A percentile compares a stretch with the other conserved stretches of the same genome.
Evolutionary conservation across 345 rosid genomes (phyloP).

Genomic region (Iberis pinnata): DNA sequence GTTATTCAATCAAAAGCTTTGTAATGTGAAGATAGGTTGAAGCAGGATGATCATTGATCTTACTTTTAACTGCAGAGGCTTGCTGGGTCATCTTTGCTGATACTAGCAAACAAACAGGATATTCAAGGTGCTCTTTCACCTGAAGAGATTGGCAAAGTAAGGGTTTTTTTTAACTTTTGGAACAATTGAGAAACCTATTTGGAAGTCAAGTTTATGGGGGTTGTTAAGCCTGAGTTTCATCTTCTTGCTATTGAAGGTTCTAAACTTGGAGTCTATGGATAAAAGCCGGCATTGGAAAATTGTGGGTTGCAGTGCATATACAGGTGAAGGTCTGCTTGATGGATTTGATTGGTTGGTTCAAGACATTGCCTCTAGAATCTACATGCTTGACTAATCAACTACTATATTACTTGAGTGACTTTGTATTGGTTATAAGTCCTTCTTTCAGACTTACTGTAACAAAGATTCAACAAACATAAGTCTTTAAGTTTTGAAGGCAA

Average conservation of each 20-base stretch:
- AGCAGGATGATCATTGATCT: slow-evolving; percentile 4
- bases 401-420: too few relatives aligned
- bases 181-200: not conserved
- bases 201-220: not conserved
- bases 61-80: slow-evolving; percentile 51
- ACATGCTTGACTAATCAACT: slow-evolving; percentile 72
- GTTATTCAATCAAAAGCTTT: too few relatives aligned
- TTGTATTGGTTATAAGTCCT: too few relatives aligned
- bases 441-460: too few relatives aligned
- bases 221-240: slow-evolving; percentile 4
- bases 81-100: slow-evolving; percentile 81
- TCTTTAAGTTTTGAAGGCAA: too few relatives aligned
- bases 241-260: slow-evolving; percentile 40
- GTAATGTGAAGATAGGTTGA: not conserved
- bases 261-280: slow-evolving; percentile 79
- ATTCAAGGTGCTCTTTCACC: slow-evolving; percentile 82
- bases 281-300: slow-evolving; percentile 82
- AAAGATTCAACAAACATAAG: too few relatives aligned
- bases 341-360: slow-evolving; percentile 96
- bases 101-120: slow-evolving; percentile 89
- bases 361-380: slow-evolving; percentile 85
- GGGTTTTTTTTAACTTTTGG: not conserved
- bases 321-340: slow-evolving; percentile 78
- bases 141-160: slow-evolving; percentile 74
- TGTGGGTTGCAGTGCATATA: slow-evolving; percentile 82